Base-by-base conservation (phyloP, 345 rosid species). In the Rhodamnia rubescens region DNA sequence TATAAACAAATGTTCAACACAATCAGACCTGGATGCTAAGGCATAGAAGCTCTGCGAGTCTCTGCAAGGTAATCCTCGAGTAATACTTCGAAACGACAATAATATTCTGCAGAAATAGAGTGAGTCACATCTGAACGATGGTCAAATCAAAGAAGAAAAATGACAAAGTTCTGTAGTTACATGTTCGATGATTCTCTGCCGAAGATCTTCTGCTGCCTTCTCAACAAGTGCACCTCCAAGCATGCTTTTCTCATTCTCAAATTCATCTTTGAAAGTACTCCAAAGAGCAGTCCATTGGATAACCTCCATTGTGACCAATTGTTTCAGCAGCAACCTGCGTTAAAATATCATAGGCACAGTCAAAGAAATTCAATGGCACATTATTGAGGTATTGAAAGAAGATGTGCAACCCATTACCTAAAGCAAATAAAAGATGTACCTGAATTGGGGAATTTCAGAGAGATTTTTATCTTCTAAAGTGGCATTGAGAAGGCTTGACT, bases 271-370 rank as follows among this genome's bases (percentile, higher is more conserved):
- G 89, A 92, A 96, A 42, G 90, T 86, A 92, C 89, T 92, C 99
- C 99, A 98, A 82, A 98, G 97, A 82, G 97, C 89, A 74, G 98
- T 98, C 99, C 99, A 96, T 80, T 92, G 98, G 86, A 98, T 92
- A 87, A 98, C 99, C 93, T 98, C 99, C 99, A 96, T 94, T 53
- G 99, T 96, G 83, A 98, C 98, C 88, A 98, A 89, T 87, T 95
- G 98, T 87, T 96, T 96, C 88, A 96, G 89, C 59, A 95, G 92
- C 92, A 93, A 84, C 92, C 99, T 95, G 87, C 22, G 53, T 81
- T 59, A 83, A 85, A 50, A 59, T 69, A 87, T 82, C 5, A 4
- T 52, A 82, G 59, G 57, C 54, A 51, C 59, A 0, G 57, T 82
- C 53, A 49, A 14, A 18, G 8, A 10, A 29, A 26, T 9, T 12